Evolutionary conservation across 352 stramenopile genomes (phyloP), one percentile per base, ranked within the genome.

Genomic region (Peronospora belbahrii): DNA sequence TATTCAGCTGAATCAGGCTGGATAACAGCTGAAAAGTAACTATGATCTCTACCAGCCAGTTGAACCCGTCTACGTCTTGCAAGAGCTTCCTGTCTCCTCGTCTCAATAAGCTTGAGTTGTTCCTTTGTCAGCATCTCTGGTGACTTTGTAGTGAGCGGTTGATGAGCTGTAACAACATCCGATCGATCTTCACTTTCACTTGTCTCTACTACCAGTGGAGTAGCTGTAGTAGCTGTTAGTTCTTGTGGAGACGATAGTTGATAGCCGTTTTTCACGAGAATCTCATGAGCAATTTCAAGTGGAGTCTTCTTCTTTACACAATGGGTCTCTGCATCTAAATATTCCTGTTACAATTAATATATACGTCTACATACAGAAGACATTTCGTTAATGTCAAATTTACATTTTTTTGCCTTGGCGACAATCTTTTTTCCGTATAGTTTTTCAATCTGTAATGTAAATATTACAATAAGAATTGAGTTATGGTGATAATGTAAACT

Each of bases 341-440:
- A 27, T 28, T n/a, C 30, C 34, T 15, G 22, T 17, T 19, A 6
- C 32, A 23, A 54, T 28, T 35, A 20, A 9, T 2, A 39, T 24
- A 31, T 17, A 5, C 27, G n/a, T n/a, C n/a, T n/a, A 14, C 27
- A 15, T 15, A 33, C n/a, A 14, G 5, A 15, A 1, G 13, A 14
- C 27, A 15, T 11, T 0, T 6, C 9, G 27, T 4, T 33, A 15
- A 1, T 33, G n/a, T 15, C 2, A 18, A 17, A 42, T 58, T 6
- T 56, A 90, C 81, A 93, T 5, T 45, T 56, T 57, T 73, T 87
- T 1, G 78, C 74, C 41, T 85, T 84, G 7, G 18, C 41, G 20
- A 86, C 38, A 50, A 90, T 87, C 45, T 86, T 89, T 15, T 82
- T 61, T 11, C 78, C 76, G 41, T 88, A 90, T 4, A 65, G 31